Conservation (phyloP, 345 rosid species). For the Murraya koenigii region DNA sequence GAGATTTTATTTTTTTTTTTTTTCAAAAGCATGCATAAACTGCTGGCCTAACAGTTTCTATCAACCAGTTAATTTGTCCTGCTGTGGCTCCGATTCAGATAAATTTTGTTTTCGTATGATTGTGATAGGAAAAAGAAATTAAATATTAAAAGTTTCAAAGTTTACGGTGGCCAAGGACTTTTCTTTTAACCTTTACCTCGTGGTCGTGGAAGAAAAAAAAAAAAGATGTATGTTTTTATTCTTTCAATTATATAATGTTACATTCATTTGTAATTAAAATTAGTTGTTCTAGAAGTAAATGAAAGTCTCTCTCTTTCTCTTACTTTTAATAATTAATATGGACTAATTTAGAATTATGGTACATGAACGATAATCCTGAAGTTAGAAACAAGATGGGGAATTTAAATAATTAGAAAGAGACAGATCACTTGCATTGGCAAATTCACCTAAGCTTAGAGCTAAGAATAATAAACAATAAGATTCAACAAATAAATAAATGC, state of each 20-base stretch:
- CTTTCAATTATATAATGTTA: no score
- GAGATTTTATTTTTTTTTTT: no score
- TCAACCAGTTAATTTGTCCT: not conserved
- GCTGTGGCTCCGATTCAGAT: not conserved
- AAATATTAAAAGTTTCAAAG: no score
- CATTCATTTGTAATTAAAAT: not conserved
- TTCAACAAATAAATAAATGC: not conserved
- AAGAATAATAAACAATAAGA: not conserved
- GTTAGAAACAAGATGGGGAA: not conserved
- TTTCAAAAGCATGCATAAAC: no score
- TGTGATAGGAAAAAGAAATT: not conserved
- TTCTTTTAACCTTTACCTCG: not conserved
- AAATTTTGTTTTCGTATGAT: no score
- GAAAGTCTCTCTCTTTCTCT: not conserved
- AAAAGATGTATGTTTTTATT: not conserved
- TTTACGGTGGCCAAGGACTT: not conserved
- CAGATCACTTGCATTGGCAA: not conserved
- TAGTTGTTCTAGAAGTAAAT: not conserved
- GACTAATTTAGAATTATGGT: not conserved
- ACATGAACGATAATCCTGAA: not conserved
- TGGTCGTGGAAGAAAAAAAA: not conserved
- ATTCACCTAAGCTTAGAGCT: not conserved
- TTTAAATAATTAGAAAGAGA: not conserved
- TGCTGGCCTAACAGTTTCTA: not conserved
- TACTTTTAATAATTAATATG: no score